phyloP scores from a whole-genome alignment of 2,329 filamentous ascomycete genomes.

The Ophiostoma piceae region DNA sequence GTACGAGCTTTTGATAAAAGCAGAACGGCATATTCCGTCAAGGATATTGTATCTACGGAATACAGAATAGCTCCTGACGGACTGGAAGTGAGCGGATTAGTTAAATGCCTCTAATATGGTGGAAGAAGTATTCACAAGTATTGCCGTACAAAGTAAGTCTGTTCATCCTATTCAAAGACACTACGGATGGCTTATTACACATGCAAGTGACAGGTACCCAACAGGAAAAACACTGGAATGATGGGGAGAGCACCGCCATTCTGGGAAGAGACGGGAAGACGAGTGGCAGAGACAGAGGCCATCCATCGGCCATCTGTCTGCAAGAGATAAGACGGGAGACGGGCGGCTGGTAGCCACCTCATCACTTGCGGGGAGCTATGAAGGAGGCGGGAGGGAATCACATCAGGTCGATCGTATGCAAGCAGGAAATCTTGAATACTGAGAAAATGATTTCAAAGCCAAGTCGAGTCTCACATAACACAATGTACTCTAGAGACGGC shows the following conservation, averaged over 20 bases:
- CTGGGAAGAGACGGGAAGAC: slow-evolving; percentile 12
- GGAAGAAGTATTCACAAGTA: neutral
- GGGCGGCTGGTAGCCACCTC: neutral
- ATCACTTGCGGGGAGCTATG: neutral
- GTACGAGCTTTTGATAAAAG: no score
- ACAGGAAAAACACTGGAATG: slow-evolving; percentile 2
- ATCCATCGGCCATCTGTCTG: neutral
- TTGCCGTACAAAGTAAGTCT: neutral
- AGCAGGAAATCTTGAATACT: no score
- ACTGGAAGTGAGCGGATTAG: neutral
- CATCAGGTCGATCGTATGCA: neutral
- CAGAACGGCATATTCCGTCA: neutral
- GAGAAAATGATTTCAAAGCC: no score
- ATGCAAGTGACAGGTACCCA: slow-evolving; percentile 3
- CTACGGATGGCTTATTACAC: neutral
- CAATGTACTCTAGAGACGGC: neutral
- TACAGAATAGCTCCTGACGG: neutral
- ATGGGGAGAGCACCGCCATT: slow-evolving; percentile 13
- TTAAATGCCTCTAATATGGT: neutral
- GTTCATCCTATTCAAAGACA: neutral
- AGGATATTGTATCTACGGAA: neutral
- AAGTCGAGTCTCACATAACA: neutral
- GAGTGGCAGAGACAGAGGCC: no score
- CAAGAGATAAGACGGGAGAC: slow-evolving; percentile 9
- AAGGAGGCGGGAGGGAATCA: neutral